phyloP scores from a whole-genome alignment of 257 asterid species.

The Lantana camara region DNA sequence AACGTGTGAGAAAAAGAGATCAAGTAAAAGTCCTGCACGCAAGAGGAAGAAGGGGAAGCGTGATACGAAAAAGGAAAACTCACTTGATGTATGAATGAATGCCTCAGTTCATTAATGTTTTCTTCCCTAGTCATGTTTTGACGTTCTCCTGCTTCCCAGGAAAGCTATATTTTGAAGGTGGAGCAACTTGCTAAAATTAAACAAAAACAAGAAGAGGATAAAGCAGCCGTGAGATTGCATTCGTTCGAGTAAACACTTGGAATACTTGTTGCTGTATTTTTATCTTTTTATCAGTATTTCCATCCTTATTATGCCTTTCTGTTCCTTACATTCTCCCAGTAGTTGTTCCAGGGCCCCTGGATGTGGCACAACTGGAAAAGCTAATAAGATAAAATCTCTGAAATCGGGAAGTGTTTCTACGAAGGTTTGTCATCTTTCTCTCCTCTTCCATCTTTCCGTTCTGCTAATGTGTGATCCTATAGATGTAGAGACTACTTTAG shows the following conservation, averaged over 20 bases:
- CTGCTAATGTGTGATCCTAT: neutral
- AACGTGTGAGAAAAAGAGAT: conserved; percentile 22
- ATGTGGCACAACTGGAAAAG: conserved; percentile 38
- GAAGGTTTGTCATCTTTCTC: conserved; percentile 47
- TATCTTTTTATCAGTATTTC: conserved; percentile 5
- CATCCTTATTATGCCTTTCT: neutral
- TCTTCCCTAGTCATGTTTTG: conserved; percentile 11
- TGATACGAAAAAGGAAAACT: conserved; percentile 28
- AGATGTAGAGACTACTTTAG: conserved; percentile 9
- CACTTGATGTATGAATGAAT: conserved; percentile 52
- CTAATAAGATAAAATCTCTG: conserved; percentile 49
- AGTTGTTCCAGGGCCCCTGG: conserved; percentile 55
- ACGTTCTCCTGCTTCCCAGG: conserved; percentile 46
- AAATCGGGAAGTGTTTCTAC: conserved; percentile 61
- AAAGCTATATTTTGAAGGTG: conserved; percentile 71
- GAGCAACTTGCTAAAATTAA: conserved; percentile 80
- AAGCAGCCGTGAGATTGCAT: conserved; percentile 66
- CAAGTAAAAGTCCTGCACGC: conserved; percentile 32
- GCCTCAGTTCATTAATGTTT: conserved; percentile 7
- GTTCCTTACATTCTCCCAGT: conserved; percentile 33
- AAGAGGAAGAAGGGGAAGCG: conserved; percentile 45
- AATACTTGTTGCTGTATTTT: conserved; percentile 1
- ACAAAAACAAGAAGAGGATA: conserved; percentile 80
- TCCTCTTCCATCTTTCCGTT: conserved; percentile 2
- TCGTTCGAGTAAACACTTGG: conserved; percentile 68